Percentiles rank a stretch among this genome's conserved stretches.
phyloP scores from a whole-genome alignment of 225 moss, liverwort and hornwort species.

The Polytrichum commune region DNA sequence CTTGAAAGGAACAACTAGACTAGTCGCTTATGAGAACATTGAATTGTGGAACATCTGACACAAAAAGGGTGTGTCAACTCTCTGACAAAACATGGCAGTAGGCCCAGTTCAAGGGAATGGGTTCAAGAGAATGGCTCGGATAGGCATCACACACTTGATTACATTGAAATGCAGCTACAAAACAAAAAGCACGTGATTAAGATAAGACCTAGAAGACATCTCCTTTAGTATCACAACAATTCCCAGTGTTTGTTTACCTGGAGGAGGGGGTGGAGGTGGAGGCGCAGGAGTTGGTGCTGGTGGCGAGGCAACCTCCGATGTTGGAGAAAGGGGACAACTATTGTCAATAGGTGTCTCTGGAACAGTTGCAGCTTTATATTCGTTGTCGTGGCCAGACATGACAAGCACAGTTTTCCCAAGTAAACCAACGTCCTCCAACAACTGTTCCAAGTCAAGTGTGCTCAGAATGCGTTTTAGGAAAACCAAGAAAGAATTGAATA shows the following conservation, averaged over 20 bases:
- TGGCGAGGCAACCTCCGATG: background rate
- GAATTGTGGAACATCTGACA: too few relatives aligned
- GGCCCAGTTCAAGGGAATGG: too few relatives aligned
- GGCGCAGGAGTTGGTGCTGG: background rate
- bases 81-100: too few relatives aligned
- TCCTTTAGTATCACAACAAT: background rate
- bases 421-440: conserved; percentile 77
- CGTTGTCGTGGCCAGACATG: conserved; percentile 74
- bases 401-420: conserved; percentile 76
- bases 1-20: too few relatives aligned
- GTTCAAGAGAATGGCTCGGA: too few relatives aligned
- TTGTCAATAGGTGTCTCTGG: conserved; percentile 8
- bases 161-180: too few relatives aligned
- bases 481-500: background rate
- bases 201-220: too few relatives aligned
- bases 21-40: too few relatives aligned
- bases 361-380: conserved; percentile 36
- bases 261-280: conserved; percentile 1
- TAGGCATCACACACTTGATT: too few relatives aligned
- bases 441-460: conserved; percentile 23
- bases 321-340: background rate
- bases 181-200: too few relatives aligned
- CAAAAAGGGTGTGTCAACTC: too few relatives aligned
- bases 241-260: background rate
- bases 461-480: background rate